phyloP scores from a whole-genome alignment of 2,329 filamentous ascomycete species.

The Calonectria hawksworthii region DNA sequence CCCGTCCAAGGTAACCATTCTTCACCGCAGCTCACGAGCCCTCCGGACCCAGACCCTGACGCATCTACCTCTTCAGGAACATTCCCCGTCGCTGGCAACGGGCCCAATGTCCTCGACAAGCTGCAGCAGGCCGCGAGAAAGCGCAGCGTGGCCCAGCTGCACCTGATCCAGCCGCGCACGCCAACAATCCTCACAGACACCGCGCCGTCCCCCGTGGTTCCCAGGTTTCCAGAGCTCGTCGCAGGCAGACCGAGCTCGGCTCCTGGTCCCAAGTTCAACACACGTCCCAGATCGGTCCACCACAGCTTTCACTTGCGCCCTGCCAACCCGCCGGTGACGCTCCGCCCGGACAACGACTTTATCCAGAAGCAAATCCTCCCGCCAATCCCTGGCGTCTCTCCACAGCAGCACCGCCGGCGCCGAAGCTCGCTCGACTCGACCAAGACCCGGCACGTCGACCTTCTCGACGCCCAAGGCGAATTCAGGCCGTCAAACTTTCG shows the following conservation, averaged over 20 bases:
- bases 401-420: constrained; percentile 36
- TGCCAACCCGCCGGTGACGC: constrained; percentile 35
- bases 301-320: constrained; percentile 39
- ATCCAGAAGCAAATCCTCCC: constrained; percentile 32
- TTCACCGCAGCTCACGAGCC: constrained; percentile 1
- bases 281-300: constrained; percentile 27
- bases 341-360: constrained; percentile 29
- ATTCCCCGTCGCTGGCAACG: constrained; percentile 45
- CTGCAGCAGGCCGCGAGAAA: constrained; percentile 44
- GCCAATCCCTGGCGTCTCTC: constrained; percentile 38
- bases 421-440: constrained; percentile 38
- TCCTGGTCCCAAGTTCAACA: constrained; percentile 22
- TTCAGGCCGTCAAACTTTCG: constrained; percentile 64
- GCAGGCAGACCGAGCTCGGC: constrained; percentile 39
- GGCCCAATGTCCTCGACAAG: constrained; percentile 43
- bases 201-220: constrained; percentile 36
- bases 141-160: constrained; percentile 42
- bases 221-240: constrained; percentile 32
- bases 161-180: constrained; percentile 2
- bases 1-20: constrained; percentile 41
- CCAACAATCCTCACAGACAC: background rate
- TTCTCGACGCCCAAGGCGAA: constrained; percentile 70
- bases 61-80: constrained; percentile 34
- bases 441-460: constrained; percentile 57
- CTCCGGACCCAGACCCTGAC: constrained; percentile 7